Base-by-base conservation (phyloP, 129 eudicot genomes). In the Flaveria brownii region DNA sequence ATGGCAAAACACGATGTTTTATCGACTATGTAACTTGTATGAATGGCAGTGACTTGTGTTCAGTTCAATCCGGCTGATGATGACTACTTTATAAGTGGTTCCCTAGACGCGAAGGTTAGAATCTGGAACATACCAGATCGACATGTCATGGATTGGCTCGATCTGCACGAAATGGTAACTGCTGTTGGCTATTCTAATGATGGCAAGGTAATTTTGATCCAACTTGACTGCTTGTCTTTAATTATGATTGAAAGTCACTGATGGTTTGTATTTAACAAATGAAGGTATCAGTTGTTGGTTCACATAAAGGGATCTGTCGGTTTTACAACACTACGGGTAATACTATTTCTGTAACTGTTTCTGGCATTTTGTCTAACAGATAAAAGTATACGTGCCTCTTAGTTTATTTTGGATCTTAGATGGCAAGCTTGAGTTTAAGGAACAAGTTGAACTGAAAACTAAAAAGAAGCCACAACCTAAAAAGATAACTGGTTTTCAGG, bases 401-500 rank as follows among this genome's bases (percentile, higher is more conserved):
- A 55, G 39, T 76, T 57, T 57, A 18, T 22, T 25, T 69, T 63
- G 10, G 16, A 68, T 77, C 65, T 59, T 77, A 92, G 98, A 90
- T 76, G 71, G 80, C 73, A 90, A 82, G 80, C 78, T 93, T 74
- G 96, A 88, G 61, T 88, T 78, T 68, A 90, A 83, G 73, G 90
- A 84, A 13, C 81, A 64, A 18, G 69, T 83, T 56, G 96, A 88
- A 45, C 51, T 90, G 73, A 87, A 71, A 77, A 77, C 64, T 63
- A 93, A 86, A 83, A 92, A 93, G 77, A 93, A 93, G 83, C 36
- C 91, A 52, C 89, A 76, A 54, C 82, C 96, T n/a, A 93, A 83
- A 74, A 92, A 84, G 72, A 73, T 92, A 59, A 92, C 98, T 11
- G 96, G 98, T 60, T 84, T 92, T 76, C 87, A 92, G 98, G 98